Evolutionary conservation across 208 protist species (phyloP).

Genomic region (Trypanosomatidae sp.): DNA sequence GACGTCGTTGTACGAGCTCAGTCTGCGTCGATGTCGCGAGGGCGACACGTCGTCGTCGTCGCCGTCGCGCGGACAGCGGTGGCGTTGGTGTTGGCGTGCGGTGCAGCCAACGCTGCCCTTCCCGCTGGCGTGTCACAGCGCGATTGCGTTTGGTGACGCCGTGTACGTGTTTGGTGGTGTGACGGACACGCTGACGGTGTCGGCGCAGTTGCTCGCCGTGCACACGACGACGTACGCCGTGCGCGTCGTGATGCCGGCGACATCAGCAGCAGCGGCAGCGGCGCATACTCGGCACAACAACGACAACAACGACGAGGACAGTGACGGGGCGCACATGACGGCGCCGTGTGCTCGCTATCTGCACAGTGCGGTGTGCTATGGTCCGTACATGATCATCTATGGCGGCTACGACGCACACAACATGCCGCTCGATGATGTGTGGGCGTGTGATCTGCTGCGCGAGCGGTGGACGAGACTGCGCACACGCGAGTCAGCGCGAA

Average conservation of each 20-base stretch:
- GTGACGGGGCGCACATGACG: not conserved
- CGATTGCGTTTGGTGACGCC: conserved; percentile 25
- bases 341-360: conserved; percentile 47
- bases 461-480: conserved; percentile 60
- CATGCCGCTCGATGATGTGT: conserved; percentile 39
- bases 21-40: conserved; percentile 1
- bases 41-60: not conserved
- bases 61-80: conserved; percentile 13
- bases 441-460: conserved; percentile 73
- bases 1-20: not conserved
- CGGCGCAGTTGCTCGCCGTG: conserved; percentile 52
- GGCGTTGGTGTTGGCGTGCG: conserved; percentile 48
- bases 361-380: conserved; percentile 63
- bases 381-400: conserved; percentile 72
- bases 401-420: conserved; percentile 69
- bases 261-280: too few relatives aligned
- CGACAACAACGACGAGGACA: not conserved
- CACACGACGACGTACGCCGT: conserved; percentile 34
- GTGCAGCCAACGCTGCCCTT: conserved; percentile 39
- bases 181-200: conserved; percentile 43
- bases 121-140: conserved; percentile 63
- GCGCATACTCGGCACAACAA: not conserved
- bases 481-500: conserved; percentile 13
- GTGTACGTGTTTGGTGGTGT: conserved; percentile 79
- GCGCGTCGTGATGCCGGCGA: conserved; percentile 35